Evolutionary conservation across 495 filamentous ascomycete species (phyloP).

Genomic region (Haplographium delicatum): DNA sequence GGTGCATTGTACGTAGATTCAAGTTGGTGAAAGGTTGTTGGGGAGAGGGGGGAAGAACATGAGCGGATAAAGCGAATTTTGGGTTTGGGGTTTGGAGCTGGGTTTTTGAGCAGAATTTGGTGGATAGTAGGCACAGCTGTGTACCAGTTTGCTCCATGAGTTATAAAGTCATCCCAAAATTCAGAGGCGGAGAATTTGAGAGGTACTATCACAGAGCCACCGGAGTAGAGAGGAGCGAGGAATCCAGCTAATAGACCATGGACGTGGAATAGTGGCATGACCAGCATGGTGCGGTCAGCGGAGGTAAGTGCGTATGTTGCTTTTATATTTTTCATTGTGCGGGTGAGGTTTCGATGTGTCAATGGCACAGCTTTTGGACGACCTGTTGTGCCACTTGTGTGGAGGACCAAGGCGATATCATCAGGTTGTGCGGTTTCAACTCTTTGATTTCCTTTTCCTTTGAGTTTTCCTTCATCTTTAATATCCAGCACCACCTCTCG

Average conservation of each 20-base stretch:
- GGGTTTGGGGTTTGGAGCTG: slow-evolving; percentile 58
- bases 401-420: slow-evolving; percentile 58
- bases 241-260: slow-evolving; percentile 78
- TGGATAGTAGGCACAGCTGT: slow-evolving; percentile 86
- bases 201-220: slow-evolving; percentile 70
- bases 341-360: slow-evolving; percentile 71
- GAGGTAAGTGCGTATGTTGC: slow-evolving; percentile 64
- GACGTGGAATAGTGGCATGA: slow-evolving; percentile 89
- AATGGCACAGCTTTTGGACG: slow-evolving; percentile 78
- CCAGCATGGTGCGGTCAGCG: slow-evolving; percentile 71
- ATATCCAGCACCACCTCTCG: slow-evolving; percentile 67
- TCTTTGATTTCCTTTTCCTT: slow-evolving; percentile 40
- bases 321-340: slow-evolving; percentile 76
- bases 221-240: slow-evolving; percentile 64
- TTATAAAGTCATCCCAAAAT: slow-evolving; percentile 72
- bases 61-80: slow-evolving; percentile 81
- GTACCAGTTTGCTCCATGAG: slow-evolving; percentile 77
- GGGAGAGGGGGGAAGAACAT: slow-evolving; percentile 75
- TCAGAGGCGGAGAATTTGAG: slow-evolving; percentile 72
- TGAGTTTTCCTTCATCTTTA: slow-evolving; percentile 64
- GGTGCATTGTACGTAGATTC: slow-evolving; percentile 68
- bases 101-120: slow-evolving; percentile 73
- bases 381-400: slow-evolving; percentile 72
- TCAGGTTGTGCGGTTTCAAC: slow-evolving; percentile 55
- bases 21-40: slow-evolving; percentile 68